Percentiles rank a stretch among this genome's conserved stretches.
phyloP scores from a whole-genome alignment of 441 rosid species.

The Manihot esculenta region DNA sequence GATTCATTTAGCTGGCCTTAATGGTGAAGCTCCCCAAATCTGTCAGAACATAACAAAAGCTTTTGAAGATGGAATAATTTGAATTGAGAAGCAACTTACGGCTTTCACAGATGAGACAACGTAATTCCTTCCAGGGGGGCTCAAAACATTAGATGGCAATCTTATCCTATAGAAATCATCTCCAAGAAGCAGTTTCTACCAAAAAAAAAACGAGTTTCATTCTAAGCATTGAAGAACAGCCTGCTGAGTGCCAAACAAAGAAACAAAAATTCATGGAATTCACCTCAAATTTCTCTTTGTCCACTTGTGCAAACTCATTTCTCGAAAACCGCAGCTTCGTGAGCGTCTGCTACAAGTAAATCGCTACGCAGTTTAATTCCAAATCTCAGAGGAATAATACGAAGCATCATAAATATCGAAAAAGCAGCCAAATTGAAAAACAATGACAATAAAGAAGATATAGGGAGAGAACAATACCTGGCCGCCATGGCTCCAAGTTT shows the following conservation, averaged over 20 bases:
- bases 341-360: conserved; percentile 47
- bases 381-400: neutral
- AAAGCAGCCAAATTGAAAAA: neutral
- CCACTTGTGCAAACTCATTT: conserved; percentile 50
- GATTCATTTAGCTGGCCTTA: neutral
- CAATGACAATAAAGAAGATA: neutral
- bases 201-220: neutral
- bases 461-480: conserved; percentile 42
- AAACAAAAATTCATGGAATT: conserved; percentile 8
- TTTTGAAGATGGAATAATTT: neutral
- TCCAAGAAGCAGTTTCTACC: conserved; percentile 64
- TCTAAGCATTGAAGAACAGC: conserved; percentile 8
- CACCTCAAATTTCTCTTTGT: conserved; percentile 71
- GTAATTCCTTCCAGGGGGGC: conserved; percentile 68
- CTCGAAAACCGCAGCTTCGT: conserved; percentile 90
- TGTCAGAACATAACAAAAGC: neutral
- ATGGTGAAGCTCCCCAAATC: neutral
- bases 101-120: conserved; percentile 85
- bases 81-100: conserved; percentile 39
- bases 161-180: conserved; percentile 91
- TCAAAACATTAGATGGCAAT: conserved; percentile 83
- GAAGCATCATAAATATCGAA: neutral
- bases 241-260: conserved; percentile 7
- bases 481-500: conserved; percentile 71
- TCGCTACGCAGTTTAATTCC: neutral